These are phyloP conservation scores for Penicillium sp. DNA, from an alignment of 2,329 filamentous ascomycete genomes.

Conservation along the genomic window DNA sequence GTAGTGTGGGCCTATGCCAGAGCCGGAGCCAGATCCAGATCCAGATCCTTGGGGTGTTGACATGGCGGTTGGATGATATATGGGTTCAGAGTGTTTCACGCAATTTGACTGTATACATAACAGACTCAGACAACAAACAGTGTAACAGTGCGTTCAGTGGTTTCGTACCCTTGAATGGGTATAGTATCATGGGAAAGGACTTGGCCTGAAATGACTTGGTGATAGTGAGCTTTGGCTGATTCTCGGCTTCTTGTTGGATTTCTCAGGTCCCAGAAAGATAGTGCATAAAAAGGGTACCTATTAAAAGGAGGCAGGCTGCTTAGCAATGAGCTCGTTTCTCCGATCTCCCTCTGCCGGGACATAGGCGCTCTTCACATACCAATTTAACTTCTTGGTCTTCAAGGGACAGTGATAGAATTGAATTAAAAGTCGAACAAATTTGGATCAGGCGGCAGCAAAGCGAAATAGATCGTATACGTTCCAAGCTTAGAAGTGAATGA, in stretches of 20 bases:
- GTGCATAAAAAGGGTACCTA: not conserved
- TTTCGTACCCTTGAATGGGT: not conserved
- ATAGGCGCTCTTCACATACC: not conserved
- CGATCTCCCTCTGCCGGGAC: not conserved
- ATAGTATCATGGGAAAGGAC: not conserved
- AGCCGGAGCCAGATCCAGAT: not conserved
- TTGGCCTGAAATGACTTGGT: not conserved
- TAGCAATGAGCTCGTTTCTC: conserved; percentile 2
- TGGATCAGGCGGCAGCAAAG: not conserved
- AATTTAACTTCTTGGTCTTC: not conserved
- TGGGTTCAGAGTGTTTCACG: conserved; percentile 5
- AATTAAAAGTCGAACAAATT: not conserved
- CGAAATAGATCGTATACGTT: not conserved
- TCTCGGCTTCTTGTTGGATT: not conserved
- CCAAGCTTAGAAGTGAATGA: not conserved
- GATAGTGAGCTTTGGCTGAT: not conserved
- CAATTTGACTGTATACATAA: conserved; percentile 16
- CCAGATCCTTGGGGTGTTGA: conserved; percentile 15
- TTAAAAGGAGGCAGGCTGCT: not conserved
- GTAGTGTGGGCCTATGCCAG: conserved; percentile 18
- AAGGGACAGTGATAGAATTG: not conserved
- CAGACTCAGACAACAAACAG: not conserved
- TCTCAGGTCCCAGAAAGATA: not conserved
- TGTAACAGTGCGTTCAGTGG: not conserved
- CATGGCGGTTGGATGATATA: conserved; percentile 26